These are phyloP conservation scores for Cenchrus purpureus DNA, from an alignment of 176 grass and related monocot species.

Conservation along the genomic window DNA sequence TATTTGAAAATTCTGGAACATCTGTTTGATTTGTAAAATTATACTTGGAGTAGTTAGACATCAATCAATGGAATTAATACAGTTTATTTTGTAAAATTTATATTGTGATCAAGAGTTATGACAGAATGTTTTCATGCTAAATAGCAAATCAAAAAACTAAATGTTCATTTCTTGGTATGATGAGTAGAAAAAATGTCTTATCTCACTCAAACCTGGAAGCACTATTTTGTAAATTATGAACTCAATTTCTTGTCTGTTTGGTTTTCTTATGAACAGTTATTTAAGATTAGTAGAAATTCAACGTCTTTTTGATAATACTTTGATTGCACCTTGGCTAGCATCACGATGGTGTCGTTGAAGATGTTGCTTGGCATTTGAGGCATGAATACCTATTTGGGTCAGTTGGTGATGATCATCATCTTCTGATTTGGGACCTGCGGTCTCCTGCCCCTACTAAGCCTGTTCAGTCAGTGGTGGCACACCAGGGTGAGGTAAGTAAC, in stretches of 20 bases:
- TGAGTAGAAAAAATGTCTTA: not conserved
- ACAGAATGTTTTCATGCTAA: not conserved
- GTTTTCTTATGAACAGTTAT: slow-evolving; percentile 2
- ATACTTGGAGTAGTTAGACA: slow-evolving; percentile 8
- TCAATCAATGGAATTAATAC: slow-evolving; percentile 1
- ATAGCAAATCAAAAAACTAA: slow-evolving; percentile 24
- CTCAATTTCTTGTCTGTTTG: slow-evolving; percentile 6
- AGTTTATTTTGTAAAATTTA: not conserved
- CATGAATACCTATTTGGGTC: slow-evolving; percentile 95
- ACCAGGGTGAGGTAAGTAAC: slow-evolving; percentile 89
- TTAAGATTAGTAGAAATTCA: slow-evolving; percentile 22
- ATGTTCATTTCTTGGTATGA: slow-evolving; percentile 1
- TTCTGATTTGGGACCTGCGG: slow-evolving; percentile 86
- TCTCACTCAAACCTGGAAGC: not conserved
- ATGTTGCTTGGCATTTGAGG: slow-evolving; percentile 98
- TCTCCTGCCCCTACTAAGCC: slow-evolving; percentile 62
- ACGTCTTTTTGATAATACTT: slow-evolving; percentile 18
- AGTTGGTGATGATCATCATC: slow-evolving; percentile 86
- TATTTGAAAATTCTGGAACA: slow-evolving; percentile 6
- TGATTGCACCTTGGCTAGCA: slow-evolving; percentile 52
- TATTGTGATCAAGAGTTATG: slow-evolving; percentile 3
- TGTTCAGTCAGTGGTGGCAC: slow-evolving; percentile 80
- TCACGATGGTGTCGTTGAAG: slow-evolving; percentile 96
- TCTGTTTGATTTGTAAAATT: not conserved
- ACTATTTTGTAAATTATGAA: slow-evolving; percentile 12